These are phyloP conservation scores for Glebionis coronaria DNA, from an alignment of 129 eudicot genomes.

Conservation along the genomic window DNA sequence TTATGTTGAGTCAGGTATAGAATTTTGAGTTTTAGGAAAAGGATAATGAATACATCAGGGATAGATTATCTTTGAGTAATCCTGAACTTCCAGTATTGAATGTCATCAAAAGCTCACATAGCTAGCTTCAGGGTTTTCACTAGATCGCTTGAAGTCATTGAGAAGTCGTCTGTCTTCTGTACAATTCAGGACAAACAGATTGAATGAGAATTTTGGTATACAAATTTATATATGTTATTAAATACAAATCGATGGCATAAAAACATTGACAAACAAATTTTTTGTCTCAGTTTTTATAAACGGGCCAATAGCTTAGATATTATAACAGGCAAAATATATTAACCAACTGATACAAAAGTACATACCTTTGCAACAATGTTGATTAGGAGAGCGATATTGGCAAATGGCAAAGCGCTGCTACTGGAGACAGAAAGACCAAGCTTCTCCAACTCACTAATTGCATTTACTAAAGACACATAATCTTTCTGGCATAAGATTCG, in stretches of 20 bases:
- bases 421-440: constrained; percentile 28
- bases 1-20: too few species aligned
- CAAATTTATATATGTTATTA: not conserved
- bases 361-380: constrained; percentile 36
- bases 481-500: constrained; percentile 26
- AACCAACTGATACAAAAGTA: not conserved
- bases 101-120: not conserved
- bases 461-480: constrained; percentile 11
- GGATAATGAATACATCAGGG: not conserved
- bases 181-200: constrained; percentile 2
- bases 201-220: not conserved
- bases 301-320: too few species aligned
- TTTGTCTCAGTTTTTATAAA: not conserved
- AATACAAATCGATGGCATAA: not conserved
- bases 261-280: not conserved
- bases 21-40: too few species aligned
- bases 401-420: constrained; percentile 40
- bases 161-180: constrained; percentile 17
- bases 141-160: constrained; percentile 13
- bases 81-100: not conserved
- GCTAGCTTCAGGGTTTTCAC: constrained; percentile 11
- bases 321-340: not conserved
- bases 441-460: constrained; percentile 29
- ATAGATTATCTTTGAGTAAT: not conserved
- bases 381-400: constrained; percentile 22